Base-by-base conservation (phyloP, 768 basidiomycete genomes). In the Pleurotus giganteus region DNA sequence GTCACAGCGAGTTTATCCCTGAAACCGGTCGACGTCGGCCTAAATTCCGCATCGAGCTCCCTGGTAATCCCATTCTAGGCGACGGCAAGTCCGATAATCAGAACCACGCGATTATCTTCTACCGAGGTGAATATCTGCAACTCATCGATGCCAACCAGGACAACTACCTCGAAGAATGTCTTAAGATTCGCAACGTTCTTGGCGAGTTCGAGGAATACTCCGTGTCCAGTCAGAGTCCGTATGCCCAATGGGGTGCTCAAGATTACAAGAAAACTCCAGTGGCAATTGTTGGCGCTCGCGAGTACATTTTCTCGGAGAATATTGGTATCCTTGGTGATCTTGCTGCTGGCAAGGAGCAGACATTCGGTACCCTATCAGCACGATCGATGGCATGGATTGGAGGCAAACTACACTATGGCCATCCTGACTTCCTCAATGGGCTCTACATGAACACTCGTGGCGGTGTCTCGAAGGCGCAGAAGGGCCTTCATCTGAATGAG, bases 11-110 rank as follows among this genome's bases (percentile, higher is more conserved):
- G 71, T 94, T 98, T 68, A 76, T 89, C 43, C 85, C 91, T 0
- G 90, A 94, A 65, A 92, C 85, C 17, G 94, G 93, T 29, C 84
- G 89, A 54, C 83, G 97, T 42, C 76, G 88, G 29, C 96, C 97
- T 63, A 99, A 99, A 76, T 99, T 98, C 84, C 86, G 95, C 56
- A 92, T 99, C 69, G 96, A 99, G 73, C 80, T 98, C 13, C 97
- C 97, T 42, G 97, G 97, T 23, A 99, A 99, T 74, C 97, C 97
- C 1, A 99, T 99, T 74, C 83, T 98, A 49, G 97, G 96, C 57
- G 97, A 99, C 65, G 97, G 97, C 56, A 99, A 99, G 74, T 96
- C 94, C 23, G 97, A 99, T 77, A 99, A 99, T 72, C 97, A 98
- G 82, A 98, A 99, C 70, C 97, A 99, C 63, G 96, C 97, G 26